Evolutionary conservation across 768 basidiomycete genomes (phyloP).

Genomic region (Mycena alexandri): DNA sequence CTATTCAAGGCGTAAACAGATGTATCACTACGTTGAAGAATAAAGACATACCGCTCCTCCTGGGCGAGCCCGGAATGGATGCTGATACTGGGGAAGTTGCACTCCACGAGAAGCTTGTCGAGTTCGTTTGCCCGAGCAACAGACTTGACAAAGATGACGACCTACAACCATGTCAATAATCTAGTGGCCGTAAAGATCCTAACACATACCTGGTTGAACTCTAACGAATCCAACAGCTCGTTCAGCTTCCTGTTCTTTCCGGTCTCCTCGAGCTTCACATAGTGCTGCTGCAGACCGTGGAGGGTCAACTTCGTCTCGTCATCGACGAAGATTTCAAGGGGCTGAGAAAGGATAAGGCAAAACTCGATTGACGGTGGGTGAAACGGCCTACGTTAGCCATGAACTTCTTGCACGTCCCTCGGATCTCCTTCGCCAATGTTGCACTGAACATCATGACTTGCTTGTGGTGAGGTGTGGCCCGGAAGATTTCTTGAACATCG

Average conservation of each 20-base stretch:
- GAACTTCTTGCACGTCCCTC: conserved; percentile 99
- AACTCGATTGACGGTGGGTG: background rate
- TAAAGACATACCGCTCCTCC: conserved; percentile 86
- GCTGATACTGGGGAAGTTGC: conserved; percentile 98
- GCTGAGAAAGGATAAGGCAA: conserved; percentile 62
- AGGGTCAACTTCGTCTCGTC: conserved; percentile 99
- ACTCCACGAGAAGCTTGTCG: conserved; percentile 95
- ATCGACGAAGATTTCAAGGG: conserved; percentile 98
- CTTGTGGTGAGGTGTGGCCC: conserved; percentile 98
- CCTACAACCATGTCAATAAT: conserved; percentile 62
- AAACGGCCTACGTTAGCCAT: conserved; percentile 90
- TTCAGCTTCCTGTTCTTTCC: conserved; percentile 98
- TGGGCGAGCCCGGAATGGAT: conserved; percentile 96
- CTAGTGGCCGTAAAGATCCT: background rate
- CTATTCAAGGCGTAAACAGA: conserved; percentile 53
- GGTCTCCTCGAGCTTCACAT: conserved; percentile 95
- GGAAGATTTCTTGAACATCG: conserved; percentile 99
- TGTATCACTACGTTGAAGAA: background rate
- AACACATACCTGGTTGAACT: conserved; percentile 92
- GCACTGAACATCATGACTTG: conserved; percentile 99
- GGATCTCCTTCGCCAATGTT: conserved; percentile 96
- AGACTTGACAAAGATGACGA: conserved; percentile 99
- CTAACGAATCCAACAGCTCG: conserved; percentile 92
- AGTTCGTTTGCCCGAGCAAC: conserved; percentile 96
- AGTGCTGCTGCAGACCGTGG: conserved; percentile 98